Evolutionary conservation across 2,329 filamentous ascomycete species (phyloP).

Genomic region (Didymella exigua): DNA sequence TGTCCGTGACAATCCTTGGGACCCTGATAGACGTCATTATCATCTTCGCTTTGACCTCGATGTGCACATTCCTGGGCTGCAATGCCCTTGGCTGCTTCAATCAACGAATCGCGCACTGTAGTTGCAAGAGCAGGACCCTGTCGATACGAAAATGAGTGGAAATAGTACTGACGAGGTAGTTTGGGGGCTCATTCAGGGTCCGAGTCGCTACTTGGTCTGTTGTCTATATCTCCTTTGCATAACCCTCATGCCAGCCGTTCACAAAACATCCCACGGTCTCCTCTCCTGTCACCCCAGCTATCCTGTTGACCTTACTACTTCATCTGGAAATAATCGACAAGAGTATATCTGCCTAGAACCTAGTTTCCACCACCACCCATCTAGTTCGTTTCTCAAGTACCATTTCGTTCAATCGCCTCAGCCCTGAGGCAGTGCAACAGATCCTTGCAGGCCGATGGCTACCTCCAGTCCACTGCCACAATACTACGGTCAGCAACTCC

Average conservation of each 20-base stretch:
- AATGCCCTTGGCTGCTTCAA: constrained; percentile 29
- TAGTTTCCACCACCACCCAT: too few species aligned
- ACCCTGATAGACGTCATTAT: constrained; percentile 34
- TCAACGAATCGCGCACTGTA: constrained; percentile 33
- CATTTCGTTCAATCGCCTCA: neutral
- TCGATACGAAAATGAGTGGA: constrained; percentile 17
- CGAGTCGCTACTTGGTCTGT: constrained; percentile 13
- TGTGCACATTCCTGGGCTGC: constrained; percentile 10
- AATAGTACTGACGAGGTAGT: constrained; percentile 21
- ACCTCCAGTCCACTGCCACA: constrained; percentile 27
- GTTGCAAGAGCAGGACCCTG: constrained; percentile 1
- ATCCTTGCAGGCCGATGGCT: constrained; percentile 27
- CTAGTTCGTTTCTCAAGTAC: neutral
- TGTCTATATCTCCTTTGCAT: constrained; percentile 27
- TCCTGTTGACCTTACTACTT: neutral
- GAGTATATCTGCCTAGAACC: too few species aligned
- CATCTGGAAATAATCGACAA: neutral
- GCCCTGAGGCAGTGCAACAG: constrained; percentile 10
- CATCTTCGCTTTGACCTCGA: constrained; percentile 26
- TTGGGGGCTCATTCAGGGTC: constrained; percentile 18
- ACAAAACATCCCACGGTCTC: constrained; percentile 8
- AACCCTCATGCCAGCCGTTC: constrained; percentile 10
- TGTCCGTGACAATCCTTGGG: neutral
- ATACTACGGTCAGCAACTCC: constrained; percentile 38
- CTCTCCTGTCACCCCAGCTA: neutral